Evolutionary conservation across 2,329 filamentous ascomycete species (phyloP), one percentile per base, ranked within the genome.

Genomic region (Xylaria sp.): DNA sequence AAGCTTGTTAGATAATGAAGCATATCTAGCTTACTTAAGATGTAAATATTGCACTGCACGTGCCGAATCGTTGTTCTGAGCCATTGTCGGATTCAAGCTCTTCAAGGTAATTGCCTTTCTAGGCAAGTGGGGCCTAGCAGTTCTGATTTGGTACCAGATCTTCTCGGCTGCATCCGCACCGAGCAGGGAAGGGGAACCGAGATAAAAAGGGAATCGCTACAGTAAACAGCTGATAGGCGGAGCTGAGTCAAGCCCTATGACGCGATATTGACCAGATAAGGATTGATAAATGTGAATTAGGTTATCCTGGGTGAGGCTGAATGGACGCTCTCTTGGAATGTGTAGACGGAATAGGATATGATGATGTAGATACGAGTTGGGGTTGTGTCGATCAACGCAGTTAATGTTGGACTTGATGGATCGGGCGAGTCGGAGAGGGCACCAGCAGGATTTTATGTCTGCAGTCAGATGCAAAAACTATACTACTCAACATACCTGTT

Each of bases 11-110:
- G 42, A n/a, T 4, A 45, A 45, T 32, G 17, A 32, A 50, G 17
- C 21, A 39, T 21, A 42, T 66, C 75, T 70, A 42, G 67, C 75
- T 70, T 65, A 77, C 75, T 74, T 73, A 14, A 75, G 60, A 59
- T 72, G 72, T 19, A 76, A 47, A 66, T 75, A 73, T 21, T 76
- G 73, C n/a, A 71, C 71, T 47, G 74, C 74, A 62, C 71, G 65
- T 58, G 70, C 58, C 19, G 75, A 75, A 57, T 65, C 73, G 58
- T 72, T 65, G 39, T 66, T 58, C 19, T 55, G 67, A 57, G 72
- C 72, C 74, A 75, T 76, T 32, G 21, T 71, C 6, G 39, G 17
- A 47, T 19, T 47, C 17, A 47, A 47, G 42, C 48, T 58, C 45
- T 45, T 64, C 17, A 32, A 54, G 68, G 47, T n/a, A 65, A 64